Evolutionary conservation across 176 grass and related monocot species (phyloP).

Genomic region (Cocos nucifera): DNA sequence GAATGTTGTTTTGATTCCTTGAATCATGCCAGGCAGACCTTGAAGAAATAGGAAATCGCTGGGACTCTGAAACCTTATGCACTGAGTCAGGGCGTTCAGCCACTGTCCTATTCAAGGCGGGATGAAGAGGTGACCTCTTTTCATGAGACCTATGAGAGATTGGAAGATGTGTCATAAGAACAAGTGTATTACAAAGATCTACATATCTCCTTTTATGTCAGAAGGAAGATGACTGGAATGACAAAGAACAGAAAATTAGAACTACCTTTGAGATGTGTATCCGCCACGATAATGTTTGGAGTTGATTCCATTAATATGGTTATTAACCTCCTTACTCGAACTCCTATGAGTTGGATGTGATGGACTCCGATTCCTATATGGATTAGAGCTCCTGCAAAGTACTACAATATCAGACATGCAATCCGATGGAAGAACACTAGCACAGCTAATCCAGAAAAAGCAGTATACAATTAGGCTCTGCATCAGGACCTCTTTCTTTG

Average conservation of each 20-base stretch:
- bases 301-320: conserved; percentile 29
- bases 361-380: conserved; percentile 42
- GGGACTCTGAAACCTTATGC: conserved; percentile 11
- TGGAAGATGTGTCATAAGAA: background rate
- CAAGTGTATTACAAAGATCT: no score
- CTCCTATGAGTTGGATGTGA: conserved; percentile 28
- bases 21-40: conserved; percentile 19
- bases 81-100: conserved; percentile 14
- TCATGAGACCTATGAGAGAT: conserved; percentile 38
- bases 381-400: conserved; percentile 51
- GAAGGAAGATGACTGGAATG: no score
- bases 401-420: background rate
- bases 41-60: conserved; percentile 16
- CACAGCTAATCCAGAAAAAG: no score
- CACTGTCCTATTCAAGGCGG: conserved; percentile 21
- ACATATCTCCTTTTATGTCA: no score
- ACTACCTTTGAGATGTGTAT: conserved; percentile 43
- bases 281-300: conserved; percentile 18
- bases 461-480: background rate
- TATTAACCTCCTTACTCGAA: conserved; percentile 38
- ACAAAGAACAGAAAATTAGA: background rate
- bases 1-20: conserved; percentile 9
- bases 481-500: conserved; percentile 41
- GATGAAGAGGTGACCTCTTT: conserved; percentile 24
- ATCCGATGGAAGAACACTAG: no score